Conservation (phyloP, 169 alveolate genomes). For the Eimeria acervulina region DNA sequence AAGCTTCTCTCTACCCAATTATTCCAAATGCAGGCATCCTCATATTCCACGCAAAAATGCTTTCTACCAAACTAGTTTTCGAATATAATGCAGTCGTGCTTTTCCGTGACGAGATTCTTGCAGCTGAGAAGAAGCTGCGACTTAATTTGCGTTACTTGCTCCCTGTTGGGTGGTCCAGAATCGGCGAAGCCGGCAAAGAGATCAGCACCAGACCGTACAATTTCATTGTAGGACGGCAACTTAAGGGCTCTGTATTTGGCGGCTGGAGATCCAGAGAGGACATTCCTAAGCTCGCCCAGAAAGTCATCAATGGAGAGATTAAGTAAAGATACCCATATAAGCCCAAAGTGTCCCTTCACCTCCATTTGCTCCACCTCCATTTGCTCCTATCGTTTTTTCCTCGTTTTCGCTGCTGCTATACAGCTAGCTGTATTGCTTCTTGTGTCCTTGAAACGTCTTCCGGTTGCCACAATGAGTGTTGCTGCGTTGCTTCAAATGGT, state of each 20-base stretch:
- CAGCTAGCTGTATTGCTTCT: background rate
- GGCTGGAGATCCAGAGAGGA: constrained; percentile 92
- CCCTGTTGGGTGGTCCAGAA: constrained; percentile 24
- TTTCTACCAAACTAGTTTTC: background rate
- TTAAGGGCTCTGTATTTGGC: constrained; percentile 94
- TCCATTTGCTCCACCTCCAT: background rate
- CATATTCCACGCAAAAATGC: background rate
- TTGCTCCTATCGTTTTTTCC: background rate
- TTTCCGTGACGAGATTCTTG: background rate
- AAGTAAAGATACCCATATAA: constrained; percentile 30
- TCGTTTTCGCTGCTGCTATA: background rate
- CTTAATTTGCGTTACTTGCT: background rate
- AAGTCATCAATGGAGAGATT: constrained; percentile 80
- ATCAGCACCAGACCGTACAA: constrained; percentile 93
- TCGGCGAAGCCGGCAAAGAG: constrained; percentile 86
- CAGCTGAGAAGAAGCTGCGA: background rate
- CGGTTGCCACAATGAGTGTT: background rate
- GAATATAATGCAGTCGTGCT: too few relatives aligned
- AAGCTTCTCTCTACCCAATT: background rate
- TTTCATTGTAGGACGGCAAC: constrained; percentile 92
- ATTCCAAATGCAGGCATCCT: background rate
- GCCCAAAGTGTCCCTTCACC: background rate
- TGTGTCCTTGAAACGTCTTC: background rate
- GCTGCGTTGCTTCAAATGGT: background rate
- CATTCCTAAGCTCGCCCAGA: constrained; percentile 92